These are phyloP conservation scores for Kazachstania africana DNA, from an alignment of 805 yeast genomes.

Conservation along the genomic window DNA sequence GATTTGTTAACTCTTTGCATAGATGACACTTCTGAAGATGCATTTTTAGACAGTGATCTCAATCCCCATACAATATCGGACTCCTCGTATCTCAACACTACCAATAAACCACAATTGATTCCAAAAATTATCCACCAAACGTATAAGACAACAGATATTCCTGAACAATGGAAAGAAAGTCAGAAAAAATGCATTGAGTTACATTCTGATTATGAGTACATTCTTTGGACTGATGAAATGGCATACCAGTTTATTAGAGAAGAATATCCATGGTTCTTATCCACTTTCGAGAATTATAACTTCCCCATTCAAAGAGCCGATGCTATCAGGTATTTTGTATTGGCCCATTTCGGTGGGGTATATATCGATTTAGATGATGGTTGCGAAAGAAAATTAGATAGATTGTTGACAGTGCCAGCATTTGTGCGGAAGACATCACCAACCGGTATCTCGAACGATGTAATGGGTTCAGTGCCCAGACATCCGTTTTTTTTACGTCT, in stretches of 20 bases:
- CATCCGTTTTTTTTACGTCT: constrained; percentile 77
- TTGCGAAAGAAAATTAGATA: constrained; percentile 68
- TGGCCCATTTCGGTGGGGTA: constrained; percentile 77
- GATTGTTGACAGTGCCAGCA: constrained; percentile 69
- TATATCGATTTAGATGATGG: constrained; percentile 89
- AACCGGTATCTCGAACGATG: constrained; percentile 85
- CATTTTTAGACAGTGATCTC: constrained; percentile 49
- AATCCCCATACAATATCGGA: constrained; percentile 31
- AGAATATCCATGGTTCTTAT: constrained; percentile 77
- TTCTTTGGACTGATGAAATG: constrained; percentile 82
- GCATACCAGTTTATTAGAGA: constrained; percentile 66
- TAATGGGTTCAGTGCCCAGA: constrained; percentile 77
- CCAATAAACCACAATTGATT: constrained; percentile 31
- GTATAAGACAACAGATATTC: constrained; percentile 67
- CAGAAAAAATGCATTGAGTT: constrained; percentile 65
- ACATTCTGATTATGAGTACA: constrained; percentile 82
- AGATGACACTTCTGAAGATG: constrained; percentile 59
- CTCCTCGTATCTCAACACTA: background rate
- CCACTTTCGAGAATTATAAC: constrained; percentile 63
- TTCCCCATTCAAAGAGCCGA: constrained; percentile 86
- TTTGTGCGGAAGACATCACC: constrained; percentile 82
- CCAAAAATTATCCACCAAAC: constrained; percentile 93
- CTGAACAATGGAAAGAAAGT: constrained; percentile 70
- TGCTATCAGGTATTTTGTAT: constrained; percentile 76
- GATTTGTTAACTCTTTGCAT: constrained; percentile 65